phyloP scores from a whole-genome alignment of 495 filamentous ascomycete genomes.

The Sabuloglossum arenarium region DNA sequence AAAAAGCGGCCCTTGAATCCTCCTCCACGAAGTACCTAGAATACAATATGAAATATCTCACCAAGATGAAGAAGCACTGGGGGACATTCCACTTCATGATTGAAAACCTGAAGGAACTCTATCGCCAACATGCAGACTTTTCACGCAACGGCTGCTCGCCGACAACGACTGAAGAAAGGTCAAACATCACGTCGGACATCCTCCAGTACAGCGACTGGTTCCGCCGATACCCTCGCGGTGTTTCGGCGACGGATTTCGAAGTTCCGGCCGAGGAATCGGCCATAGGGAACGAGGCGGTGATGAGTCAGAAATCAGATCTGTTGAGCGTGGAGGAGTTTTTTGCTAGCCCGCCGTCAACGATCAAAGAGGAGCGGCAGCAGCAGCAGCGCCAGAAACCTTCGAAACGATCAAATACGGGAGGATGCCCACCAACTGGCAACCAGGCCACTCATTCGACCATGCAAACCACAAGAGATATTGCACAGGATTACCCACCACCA shows the following conservation, averaged over 20 bases:
- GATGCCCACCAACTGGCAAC: not conserved
- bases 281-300: conserved; percentile 55
- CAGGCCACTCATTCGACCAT: not conserved
- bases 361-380: conserved; percentile 17
- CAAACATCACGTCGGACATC: conserved; percentile 25
- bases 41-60: conserved; percentile 72
- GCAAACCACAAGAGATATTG: not conserved
- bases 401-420: not conserved
- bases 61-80: conserved; percentile 93
- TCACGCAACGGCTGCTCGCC: conserved; percentile 14
- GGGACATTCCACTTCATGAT: conserved; percentile 95
- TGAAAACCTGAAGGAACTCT: conserved; percentile 80
- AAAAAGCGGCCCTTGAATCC: conserved; percentile 50
- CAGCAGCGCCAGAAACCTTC: not conserved
- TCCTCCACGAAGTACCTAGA: conserved; percentile 72
- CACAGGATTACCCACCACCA: not conserved
- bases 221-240: conserved; percentile 80
- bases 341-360: conserved; percentile 50
- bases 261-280: conserved; percentile 53
- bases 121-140: conserved; percentile 66
- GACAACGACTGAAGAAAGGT: conserved; percentile 2
- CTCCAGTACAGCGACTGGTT: conserved; percentile 99
- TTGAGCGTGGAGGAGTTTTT: conserved; percentile 95
- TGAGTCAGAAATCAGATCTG: conserved; percentile 69
- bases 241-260: conserved; percentile 64